Percentiles rank a stretch among this genome's conserved stretches.
Conservation (phyloP, 2,329 filamentous ascomycete species). For the Aphanoascus verrucosus region DNA sequence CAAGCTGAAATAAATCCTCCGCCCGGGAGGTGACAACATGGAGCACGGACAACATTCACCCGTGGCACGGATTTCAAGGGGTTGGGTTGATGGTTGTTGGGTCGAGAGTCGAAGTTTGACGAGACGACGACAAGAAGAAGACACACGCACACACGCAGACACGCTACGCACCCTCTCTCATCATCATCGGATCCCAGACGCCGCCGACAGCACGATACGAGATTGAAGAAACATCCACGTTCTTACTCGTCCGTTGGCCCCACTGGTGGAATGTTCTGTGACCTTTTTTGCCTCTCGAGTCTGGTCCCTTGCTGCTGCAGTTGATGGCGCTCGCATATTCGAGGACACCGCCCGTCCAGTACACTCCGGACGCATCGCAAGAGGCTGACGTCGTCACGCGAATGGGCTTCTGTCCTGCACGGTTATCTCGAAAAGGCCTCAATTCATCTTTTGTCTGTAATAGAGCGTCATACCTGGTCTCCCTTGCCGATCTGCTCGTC, state of each 20-base stretch:
- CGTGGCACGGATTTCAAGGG: background rate
- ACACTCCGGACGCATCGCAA: too few species aligned
- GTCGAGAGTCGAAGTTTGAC: background rate
- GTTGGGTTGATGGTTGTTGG: background rate
- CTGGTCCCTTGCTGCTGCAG: background rate
- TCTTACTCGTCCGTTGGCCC: conserved; percentile 4
- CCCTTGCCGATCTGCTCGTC: too few species aligned
- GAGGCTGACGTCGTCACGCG: too few species aligned
- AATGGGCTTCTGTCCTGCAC: too few species aligned
- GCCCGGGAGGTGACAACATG: background rate
- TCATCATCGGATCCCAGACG: background rate
- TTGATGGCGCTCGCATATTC: background rate
- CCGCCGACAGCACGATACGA: conserved; percentile 1
- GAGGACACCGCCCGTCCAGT: too few species aligned
- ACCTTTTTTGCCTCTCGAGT: background rate
- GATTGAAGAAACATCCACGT: background rate
- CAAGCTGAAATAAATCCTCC: conserved; percentile 1
- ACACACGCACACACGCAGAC: too few species aligned
- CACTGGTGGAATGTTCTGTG: conserved; percentile 4
- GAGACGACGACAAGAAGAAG: background rate
- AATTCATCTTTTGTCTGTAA: too few species aligned
- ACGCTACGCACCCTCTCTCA: too few species aligned
- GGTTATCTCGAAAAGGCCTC: too few species aligned
- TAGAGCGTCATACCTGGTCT: too few species aligned
- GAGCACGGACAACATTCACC: background rate